A percentile compares a stretch with the other conserved stretches of the same genome.
phyloP scores from a whole-genome alignment of 768 basidiomycete genomes.

The Leccinellum luteum region DNA sequence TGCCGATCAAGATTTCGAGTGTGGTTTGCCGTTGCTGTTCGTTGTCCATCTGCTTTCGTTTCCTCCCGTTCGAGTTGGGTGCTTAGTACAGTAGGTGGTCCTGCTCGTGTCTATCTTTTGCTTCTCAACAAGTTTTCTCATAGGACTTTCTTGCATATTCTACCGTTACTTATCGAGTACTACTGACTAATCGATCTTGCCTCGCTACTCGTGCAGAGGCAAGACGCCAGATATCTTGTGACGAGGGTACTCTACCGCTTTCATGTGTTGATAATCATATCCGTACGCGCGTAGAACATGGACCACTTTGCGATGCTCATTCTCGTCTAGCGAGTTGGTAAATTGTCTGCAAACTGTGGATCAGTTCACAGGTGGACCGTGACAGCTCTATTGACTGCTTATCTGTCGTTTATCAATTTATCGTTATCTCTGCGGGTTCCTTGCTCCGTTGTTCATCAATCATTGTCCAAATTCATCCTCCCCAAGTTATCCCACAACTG shows the following conservation, averaged over 20 bases:
- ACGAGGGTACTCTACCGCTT: neutral
- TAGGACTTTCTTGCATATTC: slow-evolving; percentile 1
- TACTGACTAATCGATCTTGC: slow-evolving; percentile 12
- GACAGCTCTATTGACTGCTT: no score
- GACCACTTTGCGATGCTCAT: slow-evolving; percentile 1
- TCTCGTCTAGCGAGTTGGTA: neutral
- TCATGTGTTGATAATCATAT: slow-evolving; percentile 19
- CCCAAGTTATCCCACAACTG: slow-evolving; percentile 6
- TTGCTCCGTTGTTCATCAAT: neutral
- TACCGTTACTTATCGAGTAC: slow-evolving; percentile 2
- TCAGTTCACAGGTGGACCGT: no score
- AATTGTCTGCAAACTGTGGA: neutral
- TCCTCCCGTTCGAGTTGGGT: neutral
- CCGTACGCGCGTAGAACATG: slow-evolving; percentile 5
- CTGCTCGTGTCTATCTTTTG: neutral
- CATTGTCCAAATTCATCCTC: neutral
- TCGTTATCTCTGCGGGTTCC: neutral
- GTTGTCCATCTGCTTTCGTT: slow-evolving; percentile 13
- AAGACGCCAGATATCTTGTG: slow-evolving; percentile 9
- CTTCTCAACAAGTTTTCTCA: slow-evolving; percentile 1
- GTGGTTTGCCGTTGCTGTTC: slow-evolving; percentile 12
- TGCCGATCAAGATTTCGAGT: slow-evolving; percentile 4
- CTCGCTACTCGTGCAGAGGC: neutral
- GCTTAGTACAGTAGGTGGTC: slow-evolving; percentile 9
- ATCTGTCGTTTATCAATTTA: slow-evolving; percentile 2